Evolutionary conservation across 352 stramenopile species (phyloP).

Genomic region (Phytophthora megakarya): DNA sequence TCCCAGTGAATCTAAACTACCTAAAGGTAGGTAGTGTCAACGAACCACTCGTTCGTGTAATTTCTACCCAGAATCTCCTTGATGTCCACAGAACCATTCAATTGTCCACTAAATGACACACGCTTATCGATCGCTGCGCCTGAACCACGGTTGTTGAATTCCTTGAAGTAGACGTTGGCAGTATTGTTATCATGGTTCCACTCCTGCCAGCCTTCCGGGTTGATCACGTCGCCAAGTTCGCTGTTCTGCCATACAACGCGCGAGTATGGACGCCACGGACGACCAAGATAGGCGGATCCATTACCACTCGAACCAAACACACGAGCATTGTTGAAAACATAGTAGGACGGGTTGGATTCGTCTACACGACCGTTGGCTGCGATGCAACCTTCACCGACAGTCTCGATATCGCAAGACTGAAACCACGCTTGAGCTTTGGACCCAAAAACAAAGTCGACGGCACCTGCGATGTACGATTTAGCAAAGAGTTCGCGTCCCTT

Average conservation of each 20-base stretch:
- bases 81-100: slow-evolving; percentile 5
- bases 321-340: slow-evolving; percentile 14
- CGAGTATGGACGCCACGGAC: slow-evolving; percentile 10
- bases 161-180: slow-evolving; percentile 22
- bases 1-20: no score
- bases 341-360: slow-evolving; percentile 15
- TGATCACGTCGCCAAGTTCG: slow-evolving; percentile 9
- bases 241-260: slow-evolving; percentile 22
- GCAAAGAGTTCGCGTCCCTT: slow-evolving; percentile 11
- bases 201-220: slow-evolving; percentile 2
- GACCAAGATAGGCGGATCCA: slow-evolving; percentile 12
- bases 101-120: slow-evolving; percentile 6
- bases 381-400: slow-evolving; percentile 12
- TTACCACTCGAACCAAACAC: slow-evolving; percentile 9
- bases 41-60: slow-evolving; percentile 9
- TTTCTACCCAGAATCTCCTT: slow-evolving; percentile 7
- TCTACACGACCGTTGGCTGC: slow-evolving; percentile 11
- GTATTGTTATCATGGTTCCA: slow-evolving; percentile 17
- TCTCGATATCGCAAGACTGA: slow-evolving; percentile 14
- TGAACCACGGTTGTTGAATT: slow-evolving; percentile 18
- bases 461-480: slow-evolving; percentile 6
- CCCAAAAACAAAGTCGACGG: slow-evolving; percentile 18
- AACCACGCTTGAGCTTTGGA: slow-evolving; percentile 5
- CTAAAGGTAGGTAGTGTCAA: no score
- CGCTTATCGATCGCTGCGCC: slow-evolving; percentile 1